Base-by-base conservation (phyloP, 2,329 filamentous ascomycete genomes). In the Stagonosporopsis chrysanthemi region DNA sequence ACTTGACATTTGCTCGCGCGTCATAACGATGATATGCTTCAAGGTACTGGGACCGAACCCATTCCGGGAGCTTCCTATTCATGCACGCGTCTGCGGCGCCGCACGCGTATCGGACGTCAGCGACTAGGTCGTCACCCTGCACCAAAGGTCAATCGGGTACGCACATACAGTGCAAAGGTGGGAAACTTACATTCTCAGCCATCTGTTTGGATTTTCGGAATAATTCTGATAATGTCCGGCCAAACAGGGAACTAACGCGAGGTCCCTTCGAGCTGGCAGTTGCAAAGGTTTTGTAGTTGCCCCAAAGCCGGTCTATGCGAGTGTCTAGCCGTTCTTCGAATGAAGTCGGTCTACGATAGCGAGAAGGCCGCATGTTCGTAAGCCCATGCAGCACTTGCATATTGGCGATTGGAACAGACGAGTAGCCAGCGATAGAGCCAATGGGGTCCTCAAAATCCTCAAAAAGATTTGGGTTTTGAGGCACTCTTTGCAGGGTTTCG, bases 241-340 rank as follows among this genome's bases (percentile, higher is more conserved):
- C 48, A 23, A 52, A 52, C 11, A 52, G 23, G 9, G 48, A 14
- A 14, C 9, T 44, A 5, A 52, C 48, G 8, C 40, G 31, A 12
- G 43, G 23, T 12, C 48, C 48, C 23, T 52, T 38, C 6, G 31
- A 38, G n/a, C 40, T 52, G 2, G 48, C 48, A 17, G 9, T 22
- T 6, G 48, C 48, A 17, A 52, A 52, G 1, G 48, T 52, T 38
- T 44, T 52, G 40, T 52, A 52, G 17, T 52, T 44, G n/a, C 48
- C 48, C 48, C 48, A 52, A 4, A 52, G 31, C 12, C 48, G 48
- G 22, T 52, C 41, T 40, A 52, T 44, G 4, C 48, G 40, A 15
- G 24, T 38, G 12, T 52, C 48, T 11, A 52, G 11, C 14, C 29
- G 29, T 7, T 44, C 31, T 17, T 52, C 48, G 31, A 52, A 52